Evolutionary conservation across 2,329 filamentous ascomycete genomes (phyloP).

Genomic region (Scolecobasidium constrictum): DNA sequence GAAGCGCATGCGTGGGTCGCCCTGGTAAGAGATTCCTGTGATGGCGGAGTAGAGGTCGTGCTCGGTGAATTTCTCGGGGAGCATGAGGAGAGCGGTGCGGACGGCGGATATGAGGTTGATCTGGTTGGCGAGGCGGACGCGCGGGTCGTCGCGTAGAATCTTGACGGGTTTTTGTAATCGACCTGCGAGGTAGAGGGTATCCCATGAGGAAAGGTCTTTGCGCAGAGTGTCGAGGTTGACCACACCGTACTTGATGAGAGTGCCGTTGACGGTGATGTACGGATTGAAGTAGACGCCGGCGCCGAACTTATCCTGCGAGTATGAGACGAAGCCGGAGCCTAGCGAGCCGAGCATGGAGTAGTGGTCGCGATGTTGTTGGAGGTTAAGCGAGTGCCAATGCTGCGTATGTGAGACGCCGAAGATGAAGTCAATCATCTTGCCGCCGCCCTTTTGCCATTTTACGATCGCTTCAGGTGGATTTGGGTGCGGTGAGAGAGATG

Average conservation of each 20-base stretch:
- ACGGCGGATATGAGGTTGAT: constrained; percentile 89
- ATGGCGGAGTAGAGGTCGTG: constrained; percentile 83
- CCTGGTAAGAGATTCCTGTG: constrained; percentile 83
- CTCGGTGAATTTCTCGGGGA: constrained; percentile 78
- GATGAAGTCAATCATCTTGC: constrained; percentile 98
- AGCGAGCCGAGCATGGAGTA: constrained; percentile 78
- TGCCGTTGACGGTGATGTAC: constrained; percentile 87
- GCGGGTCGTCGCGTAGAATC: constrained; percentile 87
- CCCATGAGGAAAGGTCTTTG: constrained; percentile 78
- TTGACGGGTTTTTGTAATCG: constrained; percentile 96
- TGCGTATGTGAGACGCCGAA: constrained; percentile 90
- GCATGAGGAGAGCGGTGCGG: constrained; percentile 75
- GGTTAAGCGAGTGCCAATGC: constrained; percentile 93
- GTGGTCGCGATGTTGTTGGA: constrained; percentile 79
- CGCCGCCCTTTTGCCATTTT: constrained; percentile 74
- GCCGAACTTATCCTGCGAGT: constrained; percentile 77
- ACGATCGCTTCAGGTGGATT: constrained; percentile 70
- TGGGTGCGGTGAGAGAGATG: constrained; percentile 57
- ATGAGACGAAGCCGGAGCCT: constrained; percentile 74
- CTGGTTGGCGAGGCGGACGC: constrained; percentile 87
- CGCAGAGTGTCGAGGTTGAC: constrained; percentile 88
- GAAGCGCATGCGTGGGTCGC: constrained; percentile 89
- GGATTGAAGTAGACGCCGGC: constrained; percentile 98
- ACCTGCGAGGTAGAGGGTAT: constrained; percentile 91
- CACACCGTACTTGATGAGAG: constrained; percentile 94